Percentiles rank a stretch among this genome's conserved stretches.
These are phyloP conservation scores for Omphalea diandra DNA, from an alignment of 441 rosid species.

Conservation along the genomic window DNA sequence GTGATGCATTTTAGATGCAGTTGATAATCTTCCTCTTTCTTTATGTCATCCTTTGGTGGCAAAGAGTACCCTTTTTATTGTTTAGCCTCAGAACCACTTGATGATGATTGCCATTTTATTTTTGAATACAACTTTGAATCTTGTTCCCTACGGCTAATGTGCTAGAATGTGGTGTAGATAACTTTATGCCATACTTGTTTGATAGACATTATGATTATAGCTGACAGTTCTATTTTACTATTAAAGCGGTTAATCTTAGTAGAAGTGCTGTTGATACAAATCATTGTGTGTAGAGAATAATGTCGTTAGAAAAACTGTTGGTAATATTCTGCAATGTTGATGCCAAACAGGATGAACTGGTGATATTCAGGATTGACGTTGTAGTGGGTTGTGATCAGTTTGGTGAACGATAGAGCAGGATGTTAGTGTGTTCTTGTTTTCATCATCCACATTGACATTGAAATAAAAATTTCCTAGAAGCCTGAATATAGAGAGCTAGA, in stretches of 20 bases:
- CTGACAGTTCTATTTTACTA: too few relatives aligned
- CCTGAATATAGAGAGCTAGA: not conserved
- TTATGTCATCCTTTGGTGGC: not conserved
- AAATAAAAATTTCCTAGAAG: not conserved
- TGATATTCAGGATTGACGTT: not conserved
- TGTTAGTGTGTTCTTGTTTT: not conserved
- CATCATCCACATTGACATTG: not conserved
- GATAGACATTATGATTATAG: not conserved
- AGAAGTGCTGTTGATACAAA: not conserved
- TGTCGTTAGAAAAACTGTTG: not conserved
- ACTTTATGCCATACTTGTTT: not conserved
- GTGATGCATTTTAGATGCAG: not conserved
- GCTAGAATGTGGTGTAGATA: not conserved
- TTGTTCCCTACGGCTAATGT: not conserved
- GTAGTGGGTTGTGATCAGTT: not conserved
- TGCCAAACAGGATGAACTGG: not conserved
- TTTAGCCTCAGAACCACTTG: not conserved
- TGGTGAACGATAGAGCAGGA: not conserved
- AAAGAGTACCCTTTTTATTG: not conserved
- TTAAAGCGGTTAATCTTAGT: not conserved
- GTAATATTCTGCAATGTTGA: not conserved
- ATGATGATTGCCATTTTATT: not conserved
- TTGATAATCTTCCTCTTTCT: not conserved
- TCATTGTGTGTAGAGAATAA: not conserved
- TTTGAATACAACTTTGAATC: not conserved